These are phyloP conservation scores for Zasmidium cellare DNA, from an alignment of 2,329 filamentous ascomycete species.

Conservation along the genomic window DNA sequence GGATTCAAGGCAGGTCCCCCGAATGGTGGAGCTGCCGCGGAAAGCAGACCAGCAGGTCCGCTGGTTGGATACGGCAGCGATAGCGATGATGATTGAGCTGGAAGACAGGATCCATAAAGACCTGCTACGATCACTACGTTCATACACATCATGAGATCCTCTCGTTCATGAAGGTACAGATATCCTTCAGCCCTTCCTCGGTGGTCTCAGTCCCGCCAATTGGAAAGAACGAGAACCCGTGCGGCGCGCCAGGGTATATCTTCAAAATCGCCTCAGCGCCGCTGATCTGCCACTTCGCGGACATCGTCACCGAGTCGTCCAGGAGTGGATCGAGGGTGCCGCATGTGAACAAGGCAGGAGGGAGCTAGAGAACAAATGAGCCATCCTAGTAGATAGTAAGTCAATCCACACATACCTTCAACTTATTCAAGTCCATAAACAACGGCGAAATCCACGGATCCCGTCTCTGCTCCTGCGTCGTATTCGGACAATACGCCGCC, in stretches of 20 bases:
- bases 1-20: constrained; percentile 45
- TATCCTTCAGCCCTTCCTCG: constrained; percentile 42
- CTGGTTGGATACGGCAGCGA: constrained; percentile 90
- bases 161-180: constrained; percentile 39
- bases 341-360: constrained; percentile 55
- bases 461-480: constrained; percentile 42
- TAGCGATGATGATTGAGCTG: constrained; percentile 64
- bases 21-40: constrained; percentile 49
- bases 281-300: constrained; percentile 54
- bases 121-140: not conserved
- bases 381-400: not conserved
- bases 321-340: constrained; percentile 57
- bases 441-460: constrained; percentile 52
- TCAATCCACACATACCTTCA: constrained; percentile 18
- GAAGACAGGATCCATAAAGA: not conserved
- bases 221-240: constrained; percentile 52
- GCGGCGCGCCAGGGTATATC: constrained; percentile 46
- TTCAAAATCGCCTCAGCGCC: constrained; percentile 50
- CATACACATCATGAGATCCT: no score
- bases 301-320: constrained; percentile 56
- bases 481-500: constrained; percentile 47
- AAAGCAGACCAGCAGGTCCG: constrained; percentile 63
- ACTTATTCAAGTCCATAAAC: constrained; percentile 46
- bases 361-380: constrained; percentile 38
- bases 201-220: constrained; percentile 37